A percentile compares a stretch with the other conserved stretches of the same genome.
Conservation (phyloP, 208 protist species). For the Wallacemonas rigidus region DNA sequence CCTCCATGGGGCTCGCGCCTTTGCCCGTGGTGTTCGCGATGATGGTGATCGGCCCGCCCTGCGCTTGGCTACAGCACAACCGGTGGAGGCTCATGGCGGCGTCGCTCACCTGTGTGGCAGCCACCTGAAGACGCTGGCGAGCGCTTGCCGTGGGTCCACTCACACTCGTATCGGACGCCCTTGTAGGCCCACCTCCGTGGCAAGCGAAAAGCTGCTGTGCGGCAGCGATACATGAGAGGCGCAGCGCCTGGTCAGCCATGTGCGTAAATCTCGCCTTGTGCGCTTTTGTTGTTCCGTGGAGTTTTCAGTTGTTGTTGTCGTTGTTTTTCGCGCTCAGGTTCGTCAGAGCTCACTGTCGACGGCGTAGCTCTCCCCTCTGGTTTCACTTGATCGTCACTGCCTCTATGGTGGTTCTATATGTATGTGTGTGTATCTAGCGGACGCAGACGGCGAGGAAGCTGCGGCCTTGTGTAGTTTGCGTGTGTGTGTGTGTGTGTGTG, state of each 20-base stretch:
- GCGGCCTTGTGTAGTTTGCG: not conserved
- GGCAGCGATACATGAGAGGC: conserved; percentile 34
- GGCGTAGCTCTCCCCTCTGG: too few species aligned
- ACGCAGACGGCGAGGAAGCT: not conserved
- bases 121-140: conserved; percentile 25
- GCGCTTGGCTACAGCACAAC: conserved; percentile 45
- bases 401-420: too few species aligned
- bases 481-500: conserved; percentile 3
- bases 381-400: too few species aligned
- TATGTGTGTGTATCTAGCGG: too few species aligned
- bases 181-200: not conserved
- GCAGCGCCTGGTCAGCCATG: conserved; percentile 69
- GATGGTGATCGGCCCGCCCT: conserved; percentile 26
- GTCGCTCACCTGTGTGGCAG: conserved; percentile 28
- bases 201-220: conserved; percentile 48
- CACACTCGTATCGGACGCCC: not conserved
- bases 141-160: conserved; percentile 1
- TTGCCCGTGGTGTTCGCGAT: conserved; percentile 16
- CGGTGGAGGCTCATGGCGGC: conserved; percentile 64
- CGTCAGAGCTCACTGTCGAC: too few species aligned
- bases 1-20: conserved; percentile 34
- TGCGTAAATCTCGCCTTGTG: not conserved
- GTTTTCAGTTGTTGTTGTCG: too few species aligned
- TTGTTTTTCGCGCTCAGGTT: too few species aligned
- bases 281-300: too few species aligned